Conservation (phyloP, 352 stramenopile species). For the Phytophthora sp. region DNA sequence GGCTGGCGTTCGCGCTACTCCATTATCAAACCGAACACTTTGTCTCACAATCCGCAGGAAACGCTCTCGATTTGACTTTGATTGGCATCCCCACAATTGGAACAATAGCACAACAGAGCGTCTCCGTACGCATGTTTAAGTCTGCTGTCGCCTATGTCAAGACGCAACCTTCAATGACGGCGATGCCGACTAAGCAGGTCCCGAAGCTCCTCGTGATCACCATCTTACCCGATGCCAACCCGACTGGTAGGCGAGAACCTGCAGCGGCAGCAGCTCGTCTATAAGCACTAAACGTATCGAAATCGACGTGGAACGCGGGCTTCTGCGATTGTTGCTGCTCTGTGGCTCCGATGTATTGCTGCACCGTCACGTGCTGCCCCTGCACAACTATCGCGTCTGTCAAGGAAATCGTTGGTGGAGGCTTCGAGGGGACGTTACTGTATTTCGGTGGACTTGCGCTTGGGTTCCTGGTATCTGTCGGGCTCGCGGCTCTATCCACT, state of each 20-base stretch:
- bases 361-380: constrained; percentile 45
- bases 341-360: constrained; percentile 43
- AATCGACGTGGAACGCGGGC: constrained; percentile 27
- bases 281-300: constrained; percentile 9
- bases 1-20: too few species aligned
- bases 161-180: neutral
- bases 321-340: constrained; percentile 43
- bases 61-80: constrained; percentile 36
- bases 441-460: constrained; percentile 53
- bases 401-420: constrained; percentile 41
- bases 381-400: constrained; percentile 51
- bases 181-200: constrained; percentile 13
- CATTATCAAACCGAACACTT: constrained; percentile 23
- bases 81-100: constrained; percentile 24
- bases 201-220: constrained; percentile 26
- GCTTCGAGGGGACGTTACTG: constrained; percentile 49
- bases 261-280: constrained; percentile 7
- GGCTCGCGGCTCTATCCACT: constrained; percentile 30
- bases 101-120: constrained; percentile 21
- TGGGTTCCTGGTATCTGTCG: constrained; percentile 41
- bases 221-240: constrained; percentile 29
- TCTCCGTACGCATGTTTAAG: constrained; percentile 15
- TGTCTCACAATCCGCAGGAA: constrained; percentile 17
- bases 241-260: constrained; percentile 4
- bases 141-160: constrained; percentile 2